Conservation (phyloP, 2,329 filamentous ascomycete genomes). For the Hymenoscyphus repandus region DNA sequence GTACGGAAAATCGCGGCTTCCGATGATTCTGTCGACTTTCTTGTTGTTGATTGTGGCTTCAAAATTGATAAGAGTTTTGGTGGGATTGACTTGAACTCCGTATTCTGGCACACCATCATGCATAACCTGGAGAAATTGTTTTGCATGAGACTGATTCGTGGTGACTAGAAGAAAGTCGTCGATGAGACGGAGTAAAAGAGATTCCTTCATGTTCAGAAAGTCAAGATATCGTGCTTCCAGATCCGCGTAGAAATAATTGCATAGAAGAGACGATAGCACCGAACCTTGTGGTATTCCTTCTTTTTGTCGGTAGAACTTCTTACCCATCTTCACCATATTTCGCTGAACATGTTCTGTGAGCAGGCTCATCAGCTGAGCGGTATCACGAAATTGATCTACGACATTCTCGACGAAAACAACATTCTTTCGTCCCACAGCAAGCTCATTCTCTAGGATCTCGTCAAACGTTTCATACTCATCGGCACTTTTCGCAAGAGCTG, state of each 20-base stretch:
- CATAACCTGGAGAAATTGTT: conserved; percentile 73
- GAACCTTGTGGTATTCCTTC: conserved; percentile 91
- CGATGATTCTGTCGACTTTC: conserved; percentile 45
- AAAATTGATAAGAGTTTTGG: conserved; percentile 85
- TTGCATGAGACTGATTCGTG: conserved; percentile 59
- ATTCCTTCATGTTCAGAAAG: conserved; percentile 57
- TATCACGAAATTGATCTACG: conserved; percentile 50
- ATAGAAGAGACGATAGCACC: conserved; percentile 77
- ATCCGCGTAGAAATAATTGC: conserved; percentile 94
- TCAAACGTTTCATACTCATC: conserved; percentile 28
- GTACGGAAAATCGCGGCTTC: conserved; percentile 63
- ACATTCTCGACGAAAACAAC: conserved; percentile 74
- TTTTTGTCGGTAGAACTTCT: conserved; percentile 82
- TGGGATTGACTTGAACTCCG: conserved; percentile 69
- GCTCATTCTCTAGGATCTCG: conserved; percentile 23
- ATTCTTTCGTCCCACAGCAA: conserved; percentile 41
- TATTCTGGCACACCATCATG: conserved; percentile 72
- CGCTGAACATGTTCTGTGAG: conserved; percentile 73
- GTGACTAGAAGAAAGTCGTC: conserved; percentile 94
- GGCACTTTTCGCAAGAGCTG: conserved; percentile 24
- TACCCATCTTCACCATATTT: conserved; percentile 85
- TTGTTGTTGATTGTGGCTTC: conserved; percentile 51
- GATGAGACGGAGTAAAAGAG: conserved; percentile 73
- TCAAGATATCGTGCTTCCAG: conserved; percentile 65
- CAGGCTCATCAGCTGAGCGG: conserved; percentile 59